These are phyloP conservation scores for Sideroxylon spinosum DNA, from an alignment of 179 eudicot species.

Conservation along the genomic window DNA sequence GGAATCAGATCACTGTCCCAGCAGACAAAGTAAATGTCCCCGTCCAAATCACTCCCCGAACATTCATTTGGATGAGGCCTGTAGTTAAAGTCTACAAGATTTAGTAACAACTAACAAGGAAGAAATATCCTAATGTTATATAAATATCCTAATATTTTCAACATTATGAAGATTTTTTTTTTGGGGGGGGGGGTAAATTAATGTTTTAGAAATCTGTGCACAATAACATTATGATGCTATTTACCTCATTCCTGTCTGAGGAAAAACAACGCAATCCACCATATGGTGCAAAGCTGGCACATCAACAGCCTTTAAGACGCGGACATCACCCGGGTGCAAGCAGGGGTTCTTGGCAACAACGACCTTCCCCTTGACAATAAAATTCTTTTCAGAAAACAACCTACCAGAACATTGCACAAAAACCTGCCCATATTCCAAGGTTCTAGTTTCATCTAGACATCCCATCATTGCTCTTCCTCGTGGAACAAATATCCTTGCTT, in stretches of 20 bases:
- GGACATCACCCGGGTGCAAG: conserved; percentile 89
- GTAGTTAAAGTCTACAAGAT: conserved; percentile 5
- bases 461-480: conserved; percentile 82
- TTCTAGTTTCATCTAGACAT: conserved; percentile 73
- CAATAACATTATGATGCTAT: not conserved
- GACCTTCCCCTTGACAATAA: conserved; percentile 44
- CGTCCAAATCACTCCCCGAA: conserved; percentile 94
- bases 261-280: conserved; percentile 92
- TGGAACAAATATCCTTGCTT: conserved; percentile 65
- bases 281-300: conserved; percentile 75
- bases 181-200: not conserved
- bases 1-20: conserved; percentile 89
- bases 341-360: conserved; percentile 93
- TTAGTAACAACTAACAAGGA: not conserved
- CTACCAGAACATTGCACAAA: conserved; percentile 71
- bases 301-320: conserved; percentile 63
- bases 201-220: not conserved
- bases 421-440: conserved; percentile 75
- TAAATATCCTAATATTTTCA: not conserved
- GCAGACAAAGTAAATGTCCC: conserved; percentile 83
- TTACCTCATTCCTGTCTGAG: conserved; percentile 78
- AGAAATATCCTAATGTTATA: conserved; percentile 15
- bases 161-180: not conserved
- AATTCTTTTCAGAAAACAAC: conserved; percentile 22
- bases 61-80: conserved; percentile 98